phyloP scores from a whole-genome alignment of 1,284 basidiomycete species.

The Puccinia triticina region DNA sequence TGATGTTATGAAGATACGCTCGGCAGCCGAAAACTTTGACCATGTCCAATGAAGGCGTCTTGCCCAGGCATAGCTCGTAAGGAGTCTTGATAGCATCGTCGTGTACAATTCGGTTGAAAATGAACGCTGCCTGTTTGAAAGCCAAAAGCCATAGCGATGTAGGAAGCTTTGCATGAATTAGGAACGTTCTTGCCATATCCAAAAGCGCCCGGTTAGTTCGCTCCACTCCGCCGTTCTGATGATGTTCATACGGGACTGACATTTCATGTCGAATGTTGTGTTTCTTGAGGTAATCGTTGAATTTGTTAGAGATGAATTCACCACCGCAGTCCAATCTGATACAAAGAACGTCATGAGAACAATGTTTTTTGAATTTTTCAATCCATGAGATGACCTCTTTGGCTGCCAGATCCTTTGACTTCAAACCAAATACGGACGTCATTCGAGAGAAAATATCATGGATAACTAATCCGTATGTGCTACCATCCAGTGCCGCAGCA shows the following conservation, averaged over 20 bases:
- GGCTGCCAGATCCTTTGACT: too few relatives aligned
- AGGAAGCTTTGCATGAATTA: background rate
- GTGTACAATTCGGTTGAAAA: slow-evolving; percentile 13
- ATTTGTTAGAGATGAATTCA: too few relatives aligned
- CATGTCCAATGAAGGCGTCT: background rate
- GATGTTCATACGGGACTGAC: slow-evolving; percentile 12
- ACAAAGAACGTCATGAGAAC: too few relatives aligned
- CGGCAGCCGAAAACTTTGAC: too few relatives aligned
- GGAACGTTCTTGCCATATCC: background rate
- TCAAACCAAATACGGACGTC: too few relatives aligned
- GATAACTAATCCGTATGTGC: too few relatives aligned
- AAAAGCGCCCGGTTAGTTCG: slow-evolving; percentile 8
- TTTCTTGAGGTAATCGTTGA: too few relatives aligned
- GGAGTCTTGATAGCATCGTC: background rate
- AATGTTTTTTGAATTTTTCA: too few relatives aligned
- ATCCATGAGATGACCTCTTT: too few relatives aligned
- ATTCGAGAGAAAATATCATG: too few relatives aligned
- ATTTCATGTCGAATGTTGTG: background rate
- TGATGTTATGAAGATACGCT: slow-evolving; percentile 8
- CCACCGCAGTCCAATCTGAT: too few relatives aligned
- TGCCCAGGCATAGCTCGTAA: background rate
- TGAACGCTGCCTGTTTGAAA: background rate
- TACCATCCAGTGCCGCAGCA: too few relatives aligned
- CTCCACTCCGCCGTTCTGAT: slow-evolving; percentile 24
- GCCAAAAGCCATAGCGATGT: background rate